Base-by-base conservation (phyloP, 2,329 filamentous ascomycete species). In the Verticillium longisporum region DNA sequence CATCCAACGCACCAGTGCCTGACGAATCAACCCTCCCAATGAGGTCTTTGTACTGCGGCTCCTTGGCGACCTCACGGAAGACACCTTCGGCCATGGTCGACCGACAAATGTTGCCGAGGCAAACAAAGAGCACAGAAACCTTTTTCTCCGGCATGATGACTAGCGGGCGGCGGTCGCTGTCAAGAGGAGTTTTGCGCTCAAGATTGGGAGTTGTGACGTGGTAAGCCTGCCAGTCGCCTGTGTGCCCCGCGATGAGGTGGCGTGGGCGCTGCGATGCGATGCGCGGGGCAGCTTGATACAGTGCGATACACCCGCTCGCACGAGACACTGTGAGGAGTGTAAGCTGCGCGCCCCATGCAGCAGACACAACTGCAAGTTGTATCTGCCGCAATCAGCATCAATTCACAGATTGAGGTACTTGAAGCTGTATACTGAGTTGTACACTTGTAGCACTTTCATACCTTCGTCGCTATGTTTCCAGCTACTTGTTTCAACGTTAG, bases 1-100 rank as follows among this genome's bases (percentile, higher is more conserved):
- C 5, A 36, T 59, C 32, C 26, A 59, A 36, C 70, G 50, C 69
- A 83, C 83, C 85, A 18, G 95, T 99, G 57, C 95, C 95, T 73
- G 91, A 95, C 9, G 91, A 96, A 74, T 98, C 95, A 67, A 97
- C 86, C 62, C 78, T 78, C 15, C 77, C 78, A 70, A 97, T 86
- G 63, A 80, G 77, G 56, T 75, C 79, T 68, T 82, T 79, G 69
- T 86, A 86, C 31, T 84, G 80, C 56, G 83, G 76, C 67, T 88
- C 83, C 66, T 83, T 80, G 50, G 83, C 83, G 50, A 95, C 77
- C 63, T 88, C 84, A 62, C 87, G 86, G 77, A 99, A 98, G 66
- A 97, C 90, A 57, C 91, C 95, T 79, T 98, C 94, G 55, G 93
- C 92, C 95, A 99, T 98, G 36, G 95, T 91, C 7, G 92, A 97